These are phyloP conservation scores for Saccharomycopsis fodiens DNA, from an alignment of 805 yeast genomes.

Conservation along the genomic window DNA sequence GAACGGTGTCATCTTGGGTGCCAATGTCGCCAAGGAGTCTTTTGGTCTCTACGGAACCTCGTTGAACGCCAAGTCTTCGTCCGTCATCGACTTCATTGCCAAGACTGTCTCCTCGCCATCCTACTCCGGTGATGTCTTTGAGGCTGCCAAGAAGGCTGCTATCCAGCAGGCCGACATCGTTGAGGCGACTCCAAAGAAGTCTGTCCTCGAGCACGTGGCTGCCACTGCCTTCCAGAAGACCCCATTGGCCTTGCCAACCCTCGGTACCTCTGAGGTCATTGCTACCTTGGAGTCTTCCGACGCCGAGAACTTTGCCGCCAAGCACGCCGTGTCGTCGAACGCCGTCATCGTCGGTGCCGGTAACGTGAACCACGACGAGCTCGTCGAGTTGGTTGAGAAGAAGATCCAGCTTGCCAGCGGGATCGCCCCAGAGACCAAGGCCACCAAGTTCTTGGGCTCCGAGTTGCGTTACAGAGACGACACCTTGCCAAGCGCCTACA, in stretches of 20 bases:
- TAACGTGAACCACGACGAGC: constrained; percentile 59
- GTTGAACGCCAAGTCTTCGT: constrained; percentile 40
- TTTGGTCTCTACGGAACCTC: constrained; percentile 54
- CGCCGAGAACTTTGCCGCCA: constrained; percentile 45
- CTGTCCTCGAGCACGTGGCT: constrained; percentile 65
- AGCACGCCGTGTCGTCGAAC: constrained; percentile 55
- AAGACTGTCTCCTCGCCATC: constrained; percentile 32
- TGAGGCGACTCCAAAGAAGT: constrained; percentile 46
- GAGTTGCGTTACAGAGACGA: constrained; percentile 87
- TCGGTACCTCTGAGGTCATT: constrained; percentile 66
- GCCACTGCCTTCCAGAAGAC: constrained; percentile 85
- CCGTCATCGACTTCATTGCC: constrained; percentile 48
- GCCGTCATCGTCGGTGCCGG: constrained; percentile 64
- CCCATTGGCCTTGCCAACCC: constrained; percentile 66
- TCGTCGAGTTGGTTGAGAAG: constrained; percentile 58
- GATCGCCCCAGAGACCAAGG: constrained; percentile 38
- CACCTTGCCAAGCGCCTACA: constrained; percentile 73
- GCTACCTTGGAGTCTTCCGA: constrained; percentile 52
- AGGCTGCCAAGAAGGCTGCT: constrained; percentile 39
- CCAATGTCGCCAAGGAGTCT: constrained; percentile 54
- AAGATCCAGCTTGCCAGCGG: constrained; percentile 42
- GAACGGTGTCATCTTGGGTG: constrained; percentile 49
- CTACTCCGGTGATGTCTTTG: constrained; percentile 37
- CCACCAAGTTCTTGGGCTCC: constrained; percentile 72
- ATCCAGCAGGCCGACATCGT: constrained; percentile 41